These are phyloP conservation scores for Boletus tylopilopsis DNA, from an alignment of 768 basidiomycete genomes.

Conservation along the genomic window DNA sequence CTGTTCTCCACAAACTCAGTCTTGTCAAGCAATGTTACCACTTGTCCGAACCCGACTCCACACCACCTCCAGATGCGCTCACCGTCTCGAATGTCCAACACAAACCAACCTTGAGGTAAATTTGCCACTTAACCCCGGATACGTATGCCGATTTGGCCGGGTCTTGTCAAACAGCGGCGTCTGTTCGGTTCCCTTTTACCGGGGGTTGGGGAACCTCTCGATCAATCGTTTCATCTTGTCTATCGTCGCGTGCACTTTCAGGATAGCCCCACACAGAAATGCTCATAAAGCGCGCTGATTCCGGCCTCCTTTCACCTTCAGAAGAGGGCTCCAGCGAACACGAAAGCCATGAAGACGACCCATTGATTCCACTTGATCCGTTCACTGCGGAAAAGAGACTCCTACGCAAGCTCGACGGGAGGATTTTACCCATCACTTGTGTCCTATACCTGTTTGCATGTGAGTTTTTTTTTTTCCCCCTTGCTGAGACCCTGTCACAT, in stretches of 20 bases:
- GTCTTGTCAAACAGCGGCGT: background rate
- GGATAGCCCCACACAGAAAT: conserved; percentile 3
- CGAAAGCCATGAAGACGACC: conserved; percentile 15
- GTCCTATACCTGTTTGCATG: conserved; percentile 77
- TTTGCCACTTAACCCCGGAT: background rate
- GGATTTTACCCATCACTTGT: conserved; percentile 70
- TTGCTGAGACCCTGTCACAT: background rate
- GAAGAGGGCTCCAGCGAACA: conserved; percentile 1
- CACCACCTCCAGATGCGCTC: no score
- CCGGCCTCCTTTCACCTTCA: background rate
- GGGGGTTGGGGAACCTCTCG: no score
- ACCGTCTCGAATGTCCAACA: no score
- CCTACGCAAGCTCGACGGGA: conserved; percentile 59
- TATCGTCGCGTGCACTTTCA: background rate
- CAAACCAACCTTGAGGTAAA: background rate
- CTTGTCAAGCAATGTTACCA: no score
- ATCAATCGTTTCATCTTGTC: background rate
- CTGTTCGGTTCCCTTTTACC: conserved; percentile 1
- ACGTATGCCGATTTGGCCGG: background rate
- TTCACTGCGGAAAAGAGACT: conserved; percentile 46
- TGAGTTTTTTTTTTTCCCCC: conserved; percentile 44
- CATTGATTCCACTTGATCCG: conserved; percentile 16
- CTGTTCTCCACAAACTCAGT: no score
- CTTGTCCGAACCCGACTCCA: no score
- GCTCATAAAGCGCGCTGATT: conserved; percentile 15